Base-by-base conservation (phyloP, 2,329 filamentous ascomycete genomes). In the Tolypocladium album region DNA sequence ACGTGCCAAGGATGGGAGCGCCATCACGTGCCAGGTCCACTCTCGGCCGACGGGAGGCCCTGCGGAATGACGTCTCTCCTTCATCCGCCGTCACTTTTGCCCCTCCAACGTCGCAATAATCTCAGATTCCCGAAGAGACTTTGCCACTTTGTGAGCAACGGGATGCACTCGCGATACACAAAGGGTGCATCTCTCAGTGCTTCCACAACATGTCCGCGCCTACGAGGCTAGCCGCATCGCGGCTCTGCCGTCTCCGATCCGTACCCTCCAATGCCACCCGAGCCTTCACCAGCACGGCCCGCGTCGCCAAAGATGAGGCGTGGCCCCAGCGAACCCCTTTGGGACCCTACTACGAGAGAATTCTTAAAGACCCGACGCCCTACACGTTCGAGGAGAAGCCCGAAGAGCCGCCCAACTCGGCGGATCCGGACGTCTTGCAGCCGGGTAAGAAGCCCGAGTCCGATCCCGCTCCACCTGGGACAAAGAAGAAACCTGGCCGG, bases 301-400 rank as follows among this genome's bases (percentile, higher is more conserved):
- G 58, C 20, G 43, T 61, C 20, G 50, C 59, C 45, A 58, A 60
- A 8, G 61, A 63, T 15, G 67, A 73, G 55, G 65, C 68, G 27
- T 74, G 72, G 72, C 72, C 71, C 3, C 73, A 75, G 42, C 62
- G 64, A n/a, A 72, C 74, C 20, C 82, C 83, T 0, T 73, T 85
- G 0, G 84, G 84, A 0, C 69, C 74, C 43, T 87, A 84, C 73
- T 87, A 87, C 71, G 78, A 84, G 64, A 71, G 75, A n/a, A 78
- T 87, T 31, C 75, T 86, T 53, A 73, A 76, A 56, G 73, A 72
- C 5, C 78, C 79, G 0, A 72, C 75, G 11, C 76, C 76, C 1
- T 65, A 75, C 73, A 58, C 73, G 66, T 63, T 61, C 57, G 65
- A 71, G 11, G 65, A 69, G 42, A 81, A 81, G 65, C 75, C 75